Evolutionary conservation across 2,329 filamentous ascomycete species (phyloP).

Genomic region (Aspergillus cejpii): DNA sequence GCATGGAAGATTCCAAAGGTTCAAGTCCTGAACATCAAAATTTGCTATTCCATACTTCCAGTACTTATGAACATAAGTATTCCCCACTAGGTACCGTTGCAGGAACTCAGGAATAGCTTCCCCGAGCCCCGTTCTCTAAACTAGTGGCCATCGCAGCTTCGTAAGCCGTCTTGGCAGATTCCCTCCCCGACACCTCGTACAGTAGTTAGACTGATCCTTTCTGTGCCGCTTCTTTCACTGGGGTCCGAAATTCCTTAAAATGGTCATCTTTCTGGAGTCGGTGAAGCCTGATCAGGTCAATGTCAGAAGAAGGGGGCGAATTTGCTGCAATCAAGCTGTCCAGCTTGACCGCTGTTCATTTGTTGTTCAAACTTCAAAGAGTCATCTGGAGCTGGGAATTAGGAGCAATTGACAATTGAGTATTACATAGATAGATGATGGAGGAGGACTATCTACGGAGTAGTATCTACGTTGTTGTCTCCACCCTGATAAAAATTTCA

Average conservation of each 20-base stretch:
- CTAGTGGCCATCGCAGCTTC: conserved; percentile 24
- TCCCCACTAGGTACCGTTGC: conserved; percentile 19
- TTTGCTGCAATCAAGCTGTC: conserved; percentile 1
- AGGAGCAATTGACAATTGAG: too few species aligned
- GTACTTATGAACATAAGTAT: conserved; percentile 3
- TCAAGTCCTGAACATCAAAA: too few species aligned
- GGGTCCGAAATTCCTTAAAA: neutral
- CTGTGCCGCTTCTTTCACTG: neutral
- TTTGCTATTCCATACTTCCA: neutral
- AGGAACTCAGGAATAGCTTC: conserved; percentile 31
- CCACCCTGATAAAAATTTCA: neutral
- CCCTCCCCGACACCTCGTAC: conserved; percentile 10
- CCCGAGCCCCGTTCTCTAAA: conserved; percentile 26
- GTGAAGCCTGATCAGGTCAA: conserved; percentile 3
- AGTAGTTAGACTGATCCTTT: neutral
- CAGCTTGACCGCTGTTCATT: conserved; percentile 10
- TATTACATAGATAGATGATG: too few species aligned
- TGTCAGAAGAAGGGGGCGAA: neutral
- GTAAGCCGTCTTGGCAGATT: conserved; percentile 14
- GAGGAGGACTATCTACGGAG: too few species aligned
- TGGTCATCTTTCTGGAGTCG: conserved; percentile 3
- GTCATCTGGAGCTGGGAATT: too few species aligned
- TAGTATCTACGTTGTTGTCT: too few species aligned
- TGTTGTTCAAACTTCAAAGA: too few species aligned
- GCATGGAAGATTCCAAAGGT: too few species aligned